Evolutionary conservation across 805 yeast species (phyloP).

Genomic region (Grigorovia yakushimaensis): DNA sequence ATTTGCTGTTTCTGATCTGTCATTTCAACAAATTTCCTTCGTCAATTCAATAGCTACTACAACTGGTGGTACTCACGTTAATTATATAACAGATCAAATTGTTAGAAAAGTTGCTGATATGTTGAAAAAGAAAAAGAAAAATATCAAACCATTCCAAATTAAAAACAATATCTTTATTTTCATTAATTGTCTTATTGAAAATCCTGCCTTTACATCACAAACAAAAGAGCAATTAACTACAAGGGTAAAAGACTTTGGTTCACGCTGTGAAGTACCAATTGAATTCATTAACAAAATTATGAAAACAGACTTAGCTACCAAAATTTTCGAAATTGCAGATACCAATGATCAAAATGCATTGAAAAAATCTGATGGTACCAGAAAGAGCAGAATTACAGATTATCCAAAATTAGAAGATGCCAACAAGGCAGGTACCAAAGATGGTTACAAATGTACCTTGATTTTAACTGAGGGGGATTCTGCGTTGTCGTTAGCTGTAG

Average conservation of each 20-base stretch:
- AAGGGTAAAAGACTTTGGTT: conserved; percentile 80
- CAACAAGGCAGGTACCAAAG: conserved; percentile 88
- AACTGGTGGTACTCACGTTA: conserved; percentile 93
- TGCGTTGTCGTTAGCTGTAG: conserved; percentile 83
- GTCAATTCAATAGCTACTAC: conserved; percentile 98
- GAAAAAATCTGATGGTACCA: conserved; percentile 80
- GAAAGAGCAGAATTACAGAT: conserved; percentile 77
- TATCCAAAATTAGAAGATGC: conserved; percentile 91
- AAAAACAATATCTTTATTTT: conserved; percentile 84
- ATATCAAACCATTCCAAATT: conserved; percentile 80
- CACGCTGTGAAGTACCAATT: conserved; percentile 68
- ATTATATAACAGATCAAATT: conserved; percentile 74
- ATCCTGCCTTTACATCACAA: conserved; percentile 96
- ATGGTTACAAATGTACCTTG: conserved; percentile 84
- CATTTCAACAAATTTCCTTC: conserved; percentile 89
- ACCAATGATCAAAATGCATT: conserved; percentile 82
- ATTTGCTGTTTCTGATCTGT: conserved; percentile 83
- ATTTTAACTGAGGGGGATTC: conserved; percentile 97
- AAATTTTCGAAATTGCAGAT: conserved; percentile 72
- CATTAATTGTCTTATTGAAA: conserved; percentile 84
- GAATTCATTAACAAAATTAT: conserved; percentile 62
- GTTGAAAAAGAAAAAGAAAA: conserved; percentile 62
- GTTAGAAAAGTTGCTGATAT: conserved; percentile 65
- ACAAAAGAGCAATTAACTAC: conserved; percentile 94
- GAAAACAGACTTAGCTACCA: conserved; percentile 61